Evolutionary conservation across 257 asterid species (phyloP).

Genomic region (Nicotiana paniculata): DNA sequence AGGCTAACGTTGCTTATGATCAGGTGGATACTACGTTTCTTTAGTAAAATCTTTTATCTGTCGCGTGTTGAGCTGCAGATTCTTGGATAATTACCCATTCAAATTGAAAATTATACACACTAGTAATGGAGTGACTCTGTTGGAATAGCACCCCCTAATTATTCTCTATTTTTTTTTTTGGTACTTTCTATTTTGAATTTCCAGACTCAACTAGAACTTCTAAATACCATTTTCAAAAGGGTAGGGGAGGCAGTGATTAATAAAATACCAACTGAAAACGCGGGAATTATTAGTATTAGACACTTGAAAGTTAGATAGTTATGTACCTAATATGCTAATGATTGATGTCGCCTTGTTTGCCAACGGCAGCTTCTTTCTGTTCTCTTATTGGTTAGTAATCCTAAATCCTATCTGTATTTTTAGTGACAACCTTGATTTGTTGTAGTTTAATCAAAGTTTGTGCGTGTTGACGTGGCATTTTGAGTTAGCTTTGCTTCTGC

Average conservation of each 20-base stretch:
- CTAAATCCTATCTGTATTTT: not conserved
- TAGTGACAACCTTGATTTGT: not conserved
- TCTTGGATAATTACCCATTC: not conserved
- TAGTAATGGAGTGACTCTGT: not conserved
- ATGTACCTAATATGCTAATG: not conserved
- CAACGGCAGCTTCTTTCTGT: not conserved
- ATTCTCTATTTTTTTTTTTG: not conserved
- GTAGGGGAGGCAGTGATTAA: not conserved
- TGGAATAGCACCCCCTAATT: not conserved
- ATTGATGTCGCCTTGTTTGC: not conserved
- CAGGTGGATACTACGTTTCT: conserved; percentile 49
- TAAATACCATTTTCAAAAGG: not conserved
- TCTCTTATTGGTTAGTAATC: not conserved
- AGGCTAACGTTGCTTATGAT: conserved; percentile 78
- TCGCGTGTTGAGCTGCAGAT: not conserved
- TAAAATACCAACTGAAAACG: not conserved
- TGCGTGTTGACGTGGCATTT: not conserved
- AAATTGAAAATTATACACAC: not conserved
- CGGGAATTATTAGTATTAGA: not conserved
- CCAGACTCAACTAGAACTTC: not conserved
- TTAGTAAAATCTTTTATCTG: not conserved
- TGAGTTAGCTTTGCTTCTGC: not conserved
- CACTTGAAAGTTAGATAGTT: conserved; percentile 3
- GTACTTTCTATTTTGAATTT: not conserved
- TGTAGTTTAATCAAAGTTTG: not conserved